Evolutionary conservation across 345 rosid species (phyloP), one percentile per base, ranked within the genome.

Genomic region (Linum lewisii): DNA sequence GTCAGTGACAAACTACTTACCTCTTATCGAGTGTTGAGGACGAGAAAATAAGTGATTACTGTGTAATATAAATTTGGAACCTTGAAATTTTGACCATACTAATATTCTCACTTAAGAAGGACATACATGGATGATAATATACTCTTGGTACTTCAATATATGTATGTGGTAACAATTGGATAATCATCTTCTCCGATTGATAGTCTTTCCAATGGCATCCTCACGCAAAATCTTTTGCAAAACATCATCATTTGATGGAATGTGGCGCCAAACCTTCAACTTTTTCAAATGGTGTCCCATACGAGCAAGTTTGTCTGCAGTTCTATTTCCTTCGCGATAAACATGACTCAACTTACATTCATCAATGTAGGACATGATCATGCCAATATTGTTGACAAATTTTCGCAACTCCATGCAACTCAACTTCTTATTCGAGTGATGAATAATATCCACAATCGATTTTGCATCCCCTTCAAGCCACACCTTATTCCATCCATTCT

Each of bases 401-500:
- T n/a, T n/a, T n/a, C n/a, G n/a, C n/a, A n/a, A n/a, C n/a, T n/a
- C n/a, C n/a, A n/a, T n/a, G n/a, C n/a, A n/a, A n/a, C n/a, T n/a
- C n/a, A n/a, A n/a, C n/a, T n/a, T n/a, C n/a, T n/a, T n/a, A n/a
- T n/a, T n/a, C n/a, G n/a, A n/a, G n/a, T n/a, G n/a, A n/a, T n/a
- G n/a, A n/a, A n/a, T n/a, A n/a, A n/a, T n/a, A n/a, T n/a, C n/a
- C n/a, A n/a, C n/a, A n/a, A n/a, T n/a, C n/a, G n/a, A n/a, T n/a
- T n/a, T n/a, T 23, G 82, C 83, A 49, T 90, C 95, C 3, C 97
- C 93, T 75, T 90, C 96, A 0, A 87, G 83, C 94, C 97, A 90
- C 5, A 87, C 70, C 22, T 80, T 67, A 4, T 58, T 75, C 95
- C 84, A 85, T 0, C 91, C 85, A 32, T 89, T 79, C 69, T 90